Evolutionary conservation across 83 land plant genomes (phyloP).

Genomic region (Diphasiastrum complanatum): DNA sequence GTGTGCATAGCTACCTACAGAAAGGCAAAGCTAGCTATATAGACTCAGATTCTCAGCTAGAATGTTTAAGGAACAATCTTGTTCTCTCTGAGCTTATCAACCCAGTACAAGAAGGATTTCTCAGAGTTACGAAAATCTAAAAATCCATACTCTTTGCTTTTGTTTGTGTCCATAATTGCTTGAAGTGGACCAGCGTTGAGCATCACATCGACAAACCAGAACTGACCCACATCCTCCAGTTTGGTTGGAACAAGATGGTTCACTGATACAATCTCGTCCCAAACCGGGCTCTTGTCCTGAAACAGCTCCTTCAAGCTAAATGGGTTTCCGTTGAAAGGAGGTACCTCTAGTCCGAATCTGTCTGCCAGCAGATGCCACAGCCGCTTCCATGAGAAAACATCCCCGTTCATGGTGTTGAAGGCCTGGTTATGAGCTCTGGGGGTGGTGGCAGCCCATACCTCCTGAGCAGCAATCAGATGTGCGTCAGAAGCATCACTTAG

Average conservation of each 20-base stretch:
- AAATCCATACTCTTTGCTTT: too few species aligned
- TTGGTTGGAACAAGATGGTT: conserved; percentile 30
- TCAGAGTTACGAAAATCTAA: too few species aligned
- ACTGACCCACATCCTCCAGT: conserved; percentile 34
- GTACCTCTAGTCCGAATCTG: conserved; percentile 29
- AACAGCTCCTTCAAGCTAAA: conserved; percentile 31
- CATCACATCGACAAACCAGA: conserved; percentile 31
- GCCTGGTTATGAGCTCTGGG: conserved; percentile 44
- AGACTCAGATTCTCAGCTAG: too few species aligned
- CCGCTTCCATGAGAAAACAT: conserved; percentile 42
- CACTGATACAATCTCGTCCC: conserved; percentile 49
- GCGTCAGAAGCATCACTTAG: conserved; percentile 41
- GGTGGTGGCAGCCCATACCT: conserved; percentile 40
- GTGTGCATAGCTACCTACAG: too few species aligned
- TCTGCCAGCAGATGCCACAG: conserved; percentile 33
- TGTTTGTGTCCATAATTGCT: too few species aligned
- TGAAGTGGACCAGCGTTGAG: too few species aligned
- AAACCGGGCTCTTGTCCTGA: conserved; percentile 40
- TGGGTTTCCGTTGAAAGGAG: conserved; percentile 20
- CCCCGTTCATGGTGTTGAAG: conserved; percentile 42
- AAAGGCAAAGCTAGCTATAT: too few species aligned
- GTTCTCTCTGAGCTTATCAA: too few species aligned
- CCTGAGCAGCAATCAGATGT: conserved; percentile 45
- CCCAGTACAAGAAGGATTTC: too few species aligned
- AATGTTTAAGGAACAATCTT: too few species aligned